A percentile compares a stretch with the other conserved stretches of the same genome.
Conservation (phyloP, 345 rosid genomes). For the Clarkia xantiana region DNA sequence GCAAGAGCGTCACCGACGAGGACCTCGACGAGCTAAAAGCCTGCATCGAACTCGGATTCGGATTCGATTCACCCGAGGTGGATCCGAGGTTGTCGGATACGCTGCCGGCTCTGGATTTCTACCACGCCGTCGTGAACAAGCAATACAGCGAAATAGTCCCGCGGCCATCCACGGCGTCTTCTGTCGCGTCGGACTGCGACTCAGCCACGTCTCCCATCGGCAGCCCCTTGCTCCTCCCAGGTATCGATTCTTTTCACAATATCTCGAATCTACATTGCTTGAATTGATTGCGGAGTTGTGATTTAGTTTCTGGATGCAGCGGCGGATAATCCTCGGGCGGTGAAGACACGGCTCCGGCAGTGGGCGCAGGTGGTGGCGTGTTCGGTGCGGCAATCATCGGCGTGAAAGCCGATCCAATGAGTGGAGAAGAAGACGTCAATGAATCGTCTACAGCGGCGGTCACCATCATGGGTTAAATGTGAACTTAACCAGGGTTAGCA, state of each 20-base stretch:
- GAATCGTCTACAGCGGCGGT: not conserved
- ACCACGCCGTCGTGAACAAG: conserved; percentile 45
- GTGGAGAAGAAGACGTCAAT: too few relatives aligned
- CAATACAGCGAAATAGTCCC: conserved; percentile 36
- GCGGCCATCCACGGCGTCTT: conserved; percentile 27
- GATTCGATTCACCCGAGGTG: conserved; percentile 57
- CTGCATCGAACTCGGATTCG: conserved; percentile 74
- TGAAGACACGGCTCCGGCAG: conserved; percentile 77
- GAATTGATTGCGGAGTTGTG: not conserved
- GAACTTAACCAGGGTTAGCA: conserved; percentile 1
- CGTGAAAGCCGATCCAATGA: conserved; percentile 6
- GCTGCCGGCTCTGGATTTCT: conserved; percentile 73
- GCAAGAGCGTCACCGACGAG: conserved; percentile 81
- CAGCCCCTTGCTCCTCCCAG: conserved; percentile 51
- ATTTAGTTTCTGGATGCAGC: not conserved
- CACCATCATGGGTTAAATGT: conserved; percentile 1
- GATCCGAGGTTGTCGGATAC: conserved; percentile 70
- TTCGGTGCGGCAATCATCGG: conserved; percentile 56
- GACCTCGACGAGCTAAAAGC: conserved; percentile 92
- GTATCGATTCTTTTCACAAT: conserved; percentile 8
- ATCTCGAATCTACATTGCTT: not conserved
- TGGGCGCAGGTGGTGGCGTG: conserved; percentile 98
- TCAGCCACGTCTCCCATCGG: conserved; percentile 22
- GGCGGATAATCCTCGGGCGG: conserved; percentile 72
- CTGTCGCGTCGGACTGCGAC: conserved; percentile 38